Evolutionary conservation across 2,329 filamentous ascomycete species (phyloP), one percentile per base, ranked within the genome.

Genomic region (Calycina herbarum): DNA sequence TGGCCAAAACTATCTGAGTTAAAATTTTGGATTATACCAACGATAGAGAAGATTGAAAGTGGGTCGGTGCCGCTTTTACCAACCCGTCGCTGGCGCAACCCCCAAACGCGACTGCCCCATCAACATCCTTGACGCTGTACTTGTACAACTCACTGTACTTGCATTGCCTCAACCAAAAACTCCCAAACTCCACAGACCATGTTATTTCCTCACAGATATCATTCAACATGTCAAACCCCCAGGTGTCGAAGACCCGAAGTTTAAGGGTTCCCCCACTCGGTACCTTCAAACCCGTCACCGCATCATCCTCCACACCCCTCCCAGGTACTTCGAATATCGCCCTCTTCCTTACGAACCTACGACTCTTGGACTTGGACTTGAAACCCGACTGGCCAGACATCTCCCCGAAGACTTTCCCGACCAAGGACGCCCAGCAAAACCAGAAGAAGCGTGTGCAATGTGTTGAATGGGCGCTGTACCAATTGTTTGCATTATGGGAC

Each of bases 381-480:
- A 84, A 84, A 0, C 81, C 86, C 0, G 93, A 96, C 78, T 97
- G 94, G 91, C 94, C 94, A 0, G 83, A 79, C 20, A 90, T 97
- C 64, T 88, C 86, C 0, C 76, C 83, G 0, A 82, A 89, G 60
- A 91, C 90, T 1, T 92, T 98, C 75, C 86, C 86, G 2, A 81
- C 83, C 3, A 88, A 83, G 65, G 85, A 91, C 72, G 84, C 84
- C 0, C 83, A 84, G 59, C 88, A 89, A 68, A 91, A 91, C 62
- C 90, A 94, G 77, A 95, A 94, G 79, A 90, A 89, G 77, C 87
- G 94, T 62, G 88, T 96, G 45, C 88, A 91, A 72, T 87, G 87
- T 66, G 87, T 94, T 45, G 95, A 99, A 80, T 98, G 94, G 93
- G 87, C 90, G 0, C 81, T 98, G n/a, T 97, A 91, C 77, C 89